Base-by-base conservation (phyloP, 768 basidiomycete genomes). In the Pleurotus cornucopiae region DNA sequence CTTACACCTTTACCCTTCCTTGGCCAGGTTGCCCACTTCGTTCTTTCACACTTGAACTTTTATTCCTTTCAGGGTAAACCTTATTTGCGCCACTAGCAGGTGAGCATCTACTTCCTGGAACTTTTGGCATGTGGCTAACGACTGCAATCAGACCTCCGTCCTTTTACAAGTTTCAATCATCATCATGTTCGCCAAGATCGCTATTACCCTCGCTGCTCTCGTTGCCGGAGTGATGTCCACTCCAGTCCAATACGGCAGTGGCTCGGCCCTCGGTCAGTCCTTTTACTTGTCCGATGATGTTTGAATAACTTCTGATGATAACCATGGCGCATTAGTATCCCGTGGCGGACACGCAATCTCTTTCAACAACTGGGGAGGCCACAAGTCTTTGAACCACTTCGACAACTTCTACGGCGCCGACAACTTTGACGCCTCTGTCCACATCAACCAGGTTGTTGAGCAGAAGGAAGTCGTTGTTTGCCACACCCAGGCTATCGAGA, bases 381-480 rank as follows among this genome's bases (percentile, higher is more conserved):
- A 66, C 47, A 56, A 61, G 16, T 69, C 71, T 26, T 58, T 73
- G 16, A 47, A 58, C 46, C 59, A 63, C 52, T 75, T 75, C 56
- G 72, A 73, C 55, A 64, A 70, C 60, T 75, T 75, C 66, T 73
- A 71, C 48, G 73, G 72, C n/a, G 49, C 60, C 16, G 64, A 66
- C 37, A 71, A 75, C 65, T 73, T 72, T 59, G 62, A 64, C 49
- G 69, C 69, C 41, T 64, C 62, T 13, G 46, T 58, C 44, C 61
- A 61, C 58, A 64, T 62, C 57, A 56, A 62, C 34, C 63, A 67
- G 53, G 60, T 67, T 5, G 58, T 72, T 16, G 61, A 67, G 26
- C 58, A 64, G 30, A 51, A 65, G 43, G 53, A 67, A 14, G 55
- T 67, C 51, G 52, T 64, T 7, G 68, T 70, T 30, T 72, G 70